Base-by-base conservation (phyloP, 257 asterid species). In the Cinchona pubescens region DNA sequence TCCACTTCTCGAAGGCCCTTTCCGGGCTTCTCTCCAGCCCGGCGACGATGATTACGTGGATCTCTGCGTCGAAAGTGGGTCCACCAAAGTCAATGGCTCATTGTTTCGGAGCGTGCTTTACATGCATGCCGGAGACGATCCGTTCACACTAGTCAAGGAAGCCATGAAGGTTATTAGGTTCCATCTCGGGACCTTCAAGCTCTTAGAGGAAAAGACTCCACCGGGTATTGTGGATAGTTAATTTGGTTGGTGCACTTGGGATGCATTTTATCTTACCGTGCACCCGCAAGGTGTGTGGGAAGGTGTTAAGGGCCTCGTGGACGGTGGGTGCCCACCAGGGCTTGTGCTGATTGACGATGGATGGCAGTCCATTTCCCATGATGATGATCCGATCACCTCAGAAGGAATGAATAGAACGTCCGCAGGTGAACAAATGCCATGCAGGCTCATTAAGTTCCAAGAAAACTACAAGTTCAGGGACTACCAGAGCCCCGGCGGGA, bases 191-290 rank as follows among this genome's bases (percentile, higher is more conserved):
- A 87, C 97, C 2, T 90, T 93, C 81, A 83, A 78, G 73, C 86
- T 94, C 7, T 66, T 92, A 34, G 96, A 92, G 78, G 98, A 94
- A 83, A 94, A 94, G 73, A 88, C 96, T 1, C 94, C 97, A 0
- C 98, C 98, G 4, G 97, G 94, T 1, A 86, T 94, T 48, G 91
- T 94, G n/a, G 97, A 94, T 79, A 94, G n/a, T n/a, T n/a, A 94
- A 55, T 94, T 94, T 74, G 98, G 98, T 65, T 94, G 98, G 98
- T 94, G 98, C 86, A 94, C 98, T 18, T 94, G 98, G 98, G 98
- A 94, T 66, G 97, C 98, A 2, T 94, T 94, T 74, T 94, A 94
- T 88, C 86, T 94, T 13, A 92, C 77, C 12, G 98, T 94, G 18
- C 96, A 92, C 15, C 97, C 98, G n/a, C 82, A 83, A n/a, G 98